Evolutionary conservation across 2,329 filamentous ascomycete genomes (phyloP), one percentile per base, ranked within the genome.

Genomic region (Rutstroemia sp.): DNA sequence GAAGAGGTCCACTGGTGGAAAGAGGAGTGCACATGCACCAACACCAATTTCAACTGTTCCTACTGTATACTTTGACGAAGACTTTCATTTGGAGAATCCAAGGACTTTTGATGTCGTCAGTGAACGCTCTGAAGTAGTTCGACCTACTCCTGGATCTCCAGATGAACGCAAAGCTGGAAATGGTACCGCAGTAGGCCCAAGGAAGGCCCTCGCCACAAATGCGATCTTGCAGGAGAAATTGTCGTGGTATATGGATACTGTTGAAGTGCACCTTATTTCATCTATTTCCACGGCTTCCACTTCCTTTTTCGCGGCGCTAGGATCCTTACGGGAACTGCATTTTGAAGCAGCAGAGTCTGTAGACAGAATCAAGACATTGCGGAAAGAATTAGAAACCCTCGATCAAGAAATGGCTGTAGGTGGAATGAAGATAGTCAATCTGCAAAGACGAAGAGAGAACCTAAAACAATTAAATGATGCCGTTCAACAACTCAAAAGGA

Each of bases 161-260:
- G 77, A 83, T 60, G 79, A 84, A 25, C 78, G 80, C 23, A 76
- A 74, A 38, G 71, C 72, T 4, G 71, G 76, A 3, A 88, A 85
- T 69, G 84, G 82, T 5, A 76, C 75, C 51, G 73, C 79, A 0
- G 73, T 79, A 21, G 79, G 79, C 10, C 85, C 88, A 8, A 82
- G 92, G 59, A 97, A 96, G 70, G 88, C 90, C 1, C 77, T 99
- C 27, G 92, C 92, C 7, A 96, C 92, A 0, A 99, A 99, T 72
- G 94, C 94, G 0, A 99, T 99, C 58, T 72, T 99, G 38, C 94
- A 99, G 70, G 94, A 99, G 72, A 99, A 99, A 72, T 77, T 99
- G 12, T 97, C 94, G 0, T 99, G 94, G 94, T 99, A 99, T 71
- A 96, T 99, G 91, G 94, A 99, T 70, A 99, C 94, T 0, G 91